Evolutionary conservation across 179 eudicot species (phyloP).

Genomic region (Silene noctiflora): DNA sequence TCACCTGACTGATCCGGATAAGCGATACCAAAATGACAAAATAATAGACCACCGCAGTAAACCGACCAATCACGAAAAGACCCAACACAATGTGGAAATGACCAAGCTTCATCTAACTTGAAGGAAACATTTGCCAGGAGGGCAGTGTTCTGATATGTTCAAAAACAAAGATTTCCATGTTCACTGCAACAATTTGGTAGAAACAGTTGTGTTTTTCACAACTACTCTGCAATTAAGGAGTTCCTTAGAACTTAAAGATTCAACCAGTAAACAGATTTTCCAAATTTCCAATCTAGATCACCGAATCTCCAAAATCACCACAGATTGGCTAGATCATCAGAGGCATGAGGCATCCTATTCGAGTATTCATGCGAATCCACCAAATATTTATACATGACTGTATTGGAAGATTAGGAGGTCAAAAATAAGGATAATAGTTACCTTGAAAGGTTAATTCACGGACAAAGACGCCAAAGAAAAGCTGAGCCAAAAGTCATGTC

Average conservation of each 20-base stretch:
- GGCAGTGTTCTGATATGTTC: neutral
- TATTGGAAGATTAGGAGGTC: slow-evolving; percentile 7
- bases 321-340: neutral
- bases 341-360: neutral
- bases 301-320: neutral
- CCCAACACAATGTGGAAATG: no score
- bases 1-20: no score
- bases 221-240: neutral
- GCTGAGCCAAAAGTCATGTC: neutral
- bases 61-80: no score
- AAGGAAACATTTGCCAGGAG: no score
- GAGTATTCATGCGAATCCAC: no score
- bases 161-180: neutral
- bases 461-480: neutral
- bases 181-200: neutral
- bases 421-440: slow-evolving; percentile 11
- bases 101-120: no score
- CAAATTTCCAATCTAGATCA: neutral
- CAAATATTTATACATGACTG: slow-evolving; percentile 14
- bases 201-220: neutral
- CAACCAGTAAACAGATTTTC: neutral
- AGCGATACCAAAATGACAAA: no score
- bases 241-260: neutral
- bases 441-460: neutral
- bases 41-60: no score